These are phyloP conservation scores for Sugiyamaella smithiae DNA, from an alignment of 805 yeast species.

Conservation along the genomic window DNA sequence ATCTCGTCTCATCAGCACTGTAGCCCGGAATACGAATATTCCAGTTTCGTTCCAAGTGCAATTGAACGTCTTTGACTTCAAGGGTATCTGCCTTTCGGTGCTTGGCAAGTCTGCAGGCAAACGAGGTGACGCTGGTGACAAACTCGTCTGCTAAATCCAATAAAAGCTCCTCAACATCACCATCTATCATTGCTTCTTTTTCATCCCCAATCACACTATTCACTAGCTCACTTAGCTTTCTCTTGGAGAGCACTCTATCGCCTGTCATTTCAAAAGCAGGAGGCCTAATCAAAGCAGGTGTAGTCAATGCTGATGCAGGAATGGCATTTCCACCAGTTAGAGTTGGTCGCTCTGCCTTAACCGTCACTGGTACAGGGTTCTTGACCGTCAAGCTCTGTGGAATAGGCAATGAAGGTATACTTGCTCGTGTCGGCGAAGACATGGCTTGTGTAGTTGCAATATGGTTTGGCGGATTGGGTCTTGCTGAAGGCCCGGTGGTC, in stretches of 20 bases:
- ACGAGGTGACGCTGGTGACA: constrained; percentile 82
- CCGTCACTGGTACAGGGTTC: constrained; percentile 61
- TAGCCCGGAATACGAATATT: constrained; percentile 92
- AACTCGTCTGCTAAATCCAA: constrained; percentile 95
- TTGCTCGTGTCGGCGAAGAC: constrained; percentile 29
- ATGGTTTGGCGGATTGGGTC: constrained; percentile 37
- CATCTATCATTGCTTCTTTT: constrained; percentile 85
- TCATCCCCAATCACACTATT: constrained; percentile 70
- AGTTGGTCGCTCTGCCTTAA: constrained; percentile 75
- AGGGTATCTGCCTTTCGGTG: constrained; percentile 85
- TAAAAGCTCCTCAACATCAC: constrained; percentile 86
- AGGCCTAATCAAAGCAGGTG: constrained; percentile 70
- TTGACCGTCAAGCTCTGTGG: constrained; percentile 65
- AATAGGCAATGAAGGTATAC: constrained; percentile 41
- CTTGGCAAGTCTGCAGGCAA: constrained; percentile 93
- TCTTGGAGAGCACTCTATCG: constrained; percentile 73
- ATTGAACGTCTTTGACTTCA: constrained; percentile 85
- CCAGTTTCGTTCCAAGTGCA: constrained; percentile 92
- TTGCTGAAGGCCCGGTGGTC: constrained; percentile 29
- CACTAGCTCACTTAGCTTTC: constrained; percentile 86
- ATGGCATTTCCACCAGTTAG: constrained; percentile 80
- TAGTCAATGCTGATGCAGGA: constrained; percentile 62
- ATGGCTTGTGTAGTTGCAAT: constrained; percentile 37
- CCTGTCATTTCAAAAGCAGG: constrained; percentile 77
- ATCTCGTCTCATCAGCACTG: constrained; percentile 83